A percentile compares a stretch with the other conserved stretches of the same genome.
phyloP scores from a whole-genome alignment of 495 filamentous ascomycete species.

The Daldinia concentrica region DNA sequence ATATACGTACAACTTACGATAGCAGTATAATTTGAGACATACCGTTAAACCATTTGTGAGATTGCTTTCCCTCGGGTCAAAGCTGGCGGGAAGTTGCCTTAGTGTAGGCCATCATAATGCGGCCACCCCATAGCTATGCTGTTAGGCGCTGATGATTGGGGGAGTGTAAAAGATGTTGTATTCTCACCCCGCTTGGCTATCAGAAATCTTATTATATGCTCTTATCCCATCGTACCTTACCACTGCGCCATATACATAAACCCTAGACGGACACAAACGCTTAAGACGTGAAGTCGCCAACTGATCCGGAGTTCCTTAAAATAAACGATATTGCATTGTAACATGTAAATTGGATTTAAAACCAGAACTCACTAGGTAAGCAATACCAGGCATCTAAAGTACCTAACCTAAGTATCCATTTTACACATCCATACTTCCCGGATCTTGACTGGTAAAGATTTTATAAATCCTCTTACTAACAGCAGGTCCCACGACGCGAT shows the following conservation, averaged over 20 bases:
- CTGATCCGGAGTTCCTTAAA: background rate
- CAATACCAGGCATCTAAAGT: background rate
- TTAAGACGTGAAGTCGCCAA: background rate
- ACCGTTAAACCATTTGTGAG: background rate
- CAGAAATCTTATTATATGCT: too few relatives aligned
- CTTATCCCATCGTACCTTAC: too few relatives aligned
- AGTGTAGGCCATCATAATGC: background rate
- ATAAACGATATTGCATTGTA: background rate
- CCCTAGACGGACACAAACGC: background rate
- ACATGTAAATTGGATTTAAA: background rate
- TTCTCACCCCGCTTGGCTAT: too few relatives aligned
- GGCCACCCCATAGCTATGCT: background rate
- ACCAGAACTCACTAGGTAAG: background rate
- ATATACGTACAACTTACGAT: background rate
- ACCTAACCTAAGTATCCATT: background rate
- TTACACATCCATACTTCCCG: constrained; percentile 72
- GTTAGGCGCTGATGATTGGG: too few relatives aligned
- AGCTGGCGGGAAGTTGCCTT: background rate
- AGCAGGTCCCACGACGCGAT: constrained; percentile 71
- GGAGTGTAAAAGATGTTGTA: too few relatives aligned
- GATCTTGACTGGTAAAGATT: constrained; percentile 76
- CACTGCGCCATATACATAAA: background rate
- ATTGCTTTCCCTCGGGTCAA: background rate
- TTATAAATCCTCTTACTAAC: constrained; percentile 78
- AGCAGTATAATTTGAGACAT: constrained; percentile 1